Conservation (phyloP, 208 protist genomes). For the Leishmania major region DNA sequence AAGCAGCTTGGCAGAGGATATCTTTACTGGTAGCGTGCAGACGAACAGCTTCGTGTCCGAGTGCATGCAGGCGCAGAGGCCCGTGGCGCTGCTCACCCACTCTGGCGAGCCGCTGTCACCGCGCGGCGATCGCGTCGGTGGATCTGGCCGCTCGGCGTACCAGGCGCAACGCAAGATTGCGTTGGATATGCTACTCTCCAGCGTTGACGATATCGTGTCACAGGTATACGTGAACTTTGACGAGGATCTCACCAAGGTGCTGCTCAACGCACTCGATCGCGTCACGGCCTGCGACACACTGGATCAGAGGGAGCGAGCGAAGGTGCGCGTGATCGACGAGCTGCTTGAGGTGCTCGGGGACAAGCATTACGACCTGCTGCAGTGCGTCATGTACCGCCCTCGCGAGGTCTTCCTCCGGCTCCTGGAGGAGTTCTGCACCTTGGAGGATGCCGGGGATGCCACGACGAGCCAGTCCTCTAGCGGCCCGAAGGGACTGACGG, state of each 20-base stretch:
- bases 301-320: conserved; percentile 62
- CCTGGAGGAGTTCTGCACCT: conserved; percentile 89
- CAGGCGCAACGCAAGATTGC: conserved; percentile 72
- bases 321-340: conserved; percentile 74
- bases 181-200: conserved; percentile 82
- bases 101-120: conserved; percentile 79
- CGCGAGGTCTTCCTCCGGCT: conserved; percentile 85
- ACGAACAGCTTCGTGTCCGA: conserved; percentile 63
- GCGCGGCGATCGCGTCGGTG: conserved; percentile 72
- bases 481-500: conserved; percentile 42
- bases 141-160: conserved; percentile 60
- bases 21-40: conserved; percentile 28
- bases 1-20: conserved; percentile 43
- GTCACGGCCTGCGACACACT: conserved; percentile 76
- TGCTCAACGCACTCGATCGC: conserved; percentile 88
- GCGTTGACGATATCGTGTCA: conserved; percentile 89
- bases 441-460: conserved; percentile 63
- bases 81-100: conserved; percentile 71
- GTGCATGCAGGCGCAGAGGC: conserved; percentile 69
- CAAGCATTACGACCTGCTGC: conserved; percentile 83
- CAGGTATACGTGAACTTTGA: conserved; percentile 91
- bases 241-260: conserved; percentile 85
- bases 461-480: conserved; percentile 23
- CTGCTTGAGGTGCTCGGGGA: conserved; percentile 78
- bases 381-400: conserved; percentile 84